Conservation (phyloP, 2,329 filamentous ascomycete genomes). For the Trichophyton simii region DNA sequence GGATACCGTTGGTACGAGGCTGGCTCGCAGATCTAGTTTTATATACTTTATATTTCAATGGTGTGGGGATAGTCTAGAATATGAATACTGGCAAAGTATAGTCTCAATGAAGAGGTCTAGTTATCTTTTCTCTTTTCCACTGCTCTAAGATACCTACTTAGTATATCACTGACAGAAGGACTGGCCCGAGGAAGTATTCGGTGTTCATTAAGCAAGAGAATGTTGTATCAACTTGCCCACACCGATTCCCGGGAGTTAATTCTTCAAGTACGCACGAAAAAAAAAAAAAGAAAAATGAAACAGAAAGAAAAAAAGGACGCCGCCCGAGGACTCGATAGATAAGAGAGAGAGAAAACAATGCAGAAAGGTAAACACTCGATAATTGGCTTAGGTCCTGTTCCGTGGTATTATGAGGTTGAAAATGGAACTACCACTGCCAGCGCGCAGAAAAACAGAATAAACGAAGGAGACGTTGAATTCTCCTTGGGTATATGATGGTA, state of each 20-base stretch:
- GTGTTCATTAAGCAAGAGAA: not conserved
- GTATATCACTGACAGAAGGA: not conserved
- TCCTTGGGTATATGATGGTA: not conserved
- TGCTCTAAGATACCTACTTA: not conserved
- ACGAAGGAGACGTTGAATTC: not conserved
- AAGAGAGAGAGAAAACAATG: not conserved
- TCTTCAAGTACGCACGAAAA: not conserved
- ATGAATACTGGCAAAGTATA: not conserved
- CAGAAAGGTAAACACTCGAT: not conserved
- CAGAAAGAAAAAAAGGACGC: not conserved
- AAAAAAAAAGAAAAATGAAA: not conserved
- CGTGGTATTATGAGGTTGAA: not conserved
- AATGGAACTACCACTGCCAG: not conserved
- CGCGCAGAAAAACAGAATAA: not conserved
- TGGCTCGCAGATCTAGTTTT: not conserved
- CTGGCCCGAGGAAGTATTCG: not conserved
- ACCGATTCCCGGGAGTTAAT: not conserved
- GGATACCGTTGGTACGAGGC: not conserved
- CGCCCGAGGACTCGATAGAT: not conserved
- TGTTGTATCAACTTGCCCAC: not conserved
- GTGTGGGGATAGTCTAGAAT: not conserved
- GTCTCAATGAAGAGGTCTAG: not conserved
- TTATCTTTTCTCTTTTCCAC: not conserved
- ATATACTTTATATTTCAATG: not conserved
- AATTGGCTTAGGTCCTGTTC: not conserved